These are phyloP conservation scores for Fusarium piperis DNA, from an alignment of 2,329 filamentous ascomycete genomes.

Conservation along the genomic window DNA sequence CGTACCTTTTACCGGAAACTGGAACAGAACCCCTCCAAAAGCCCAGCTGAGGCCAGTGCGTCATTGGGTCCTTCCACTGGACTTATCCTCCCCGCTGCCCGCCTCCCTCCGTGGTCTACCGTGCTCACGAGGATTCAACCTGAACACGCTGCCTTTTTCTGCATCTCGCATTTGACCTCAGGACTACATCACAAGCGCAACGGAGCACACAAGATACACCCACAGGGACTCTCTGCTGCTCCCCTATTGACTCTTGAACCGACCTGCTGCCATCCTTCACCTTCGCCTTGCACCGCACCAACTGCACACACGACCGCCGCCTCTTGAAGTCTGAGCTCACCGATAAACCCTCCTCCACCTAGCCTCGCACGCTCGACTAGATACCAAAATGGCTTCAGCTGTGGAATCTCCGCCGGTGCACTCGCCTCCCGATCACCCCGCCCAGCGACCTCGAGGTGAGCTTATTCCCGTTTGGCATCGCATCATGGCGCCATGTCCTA, in stretches of 20 bases:
- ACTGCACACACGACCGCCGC: conserved; percentile 10
- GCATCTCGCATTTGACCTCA: conserved; percentile 30
- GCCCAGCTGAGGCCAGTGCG: conserved; percentile 37
- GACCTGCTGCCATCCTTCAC: neutral
- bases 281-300: neutral
- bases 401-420: conserved; percentile 53
- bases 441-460: conserved; percentile 59
- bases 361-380: conserved; percentile 8
- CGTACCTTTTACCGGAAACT: conserved; percentile 18
- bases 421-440: conserved; percentile 53
- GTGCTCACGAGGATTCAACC: conserved; percentile 37
- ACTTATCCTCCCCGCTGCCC: conserved; percentile 16
- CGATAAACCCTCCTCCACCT: conserved; percentile 28
- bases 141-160: conserved; percentile 1
- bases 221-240: neutral
- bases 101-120: conserved; percentile 34
- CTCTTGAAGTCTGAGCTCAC: conserved; percentile 12
- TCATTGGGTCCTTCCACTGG: conserved; percentile 31
- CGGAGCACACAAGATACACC: neutral
- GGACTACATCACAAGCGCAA: conserved; percentile 36
- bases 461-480: neutral
- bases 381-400: conserved; percentile 53
- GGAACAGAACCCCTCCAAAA: conserved; percentile 27
- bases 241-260: neutral
- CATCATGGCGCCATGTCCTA: neutral